Evolutionary conservation across 2,329 filamentous ascomycete species (phyloP), one percentile per base, ranked within the genome.

Genomic region (Neofusicoccum umdonicola): DNA sequence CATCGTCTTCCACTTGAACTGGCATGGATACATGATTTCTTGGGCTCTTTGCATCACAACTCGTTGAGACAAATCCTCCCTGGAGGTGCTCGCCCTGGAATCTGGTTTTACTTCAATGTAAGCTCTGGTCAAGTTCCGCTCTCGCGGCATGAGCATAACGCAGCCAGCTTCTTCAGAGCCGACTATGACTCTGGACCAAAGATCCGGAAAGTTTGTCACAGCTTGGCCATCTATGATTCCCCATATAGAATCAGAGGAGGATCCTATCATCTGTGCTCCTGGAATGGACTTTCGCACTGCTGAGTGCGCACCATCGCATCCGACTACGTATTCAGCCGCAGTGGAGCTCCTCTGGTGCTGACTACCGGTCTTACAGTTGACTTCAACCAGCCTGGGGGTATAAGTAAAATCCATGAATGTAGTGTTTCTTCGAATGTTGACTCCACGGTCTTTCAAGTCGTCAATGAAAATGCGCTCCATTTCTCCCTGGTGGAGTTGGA

Each of bases 291-390:
- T 87, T 34, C 89, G 84, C 22, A 92, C 89, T 68, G 85, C 85
- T 9, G 88, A 91, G 69, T 90, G 87, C 0, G 89, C 89, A 12
- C 90, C 90, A 69, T 92, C 89, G 68, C 88, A 91, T 68, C 90
- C 90, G 56, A 92, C 83, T 6, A 92, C 78, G 68, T 88, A 92
- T 48, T 86, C 82, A 1, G 88, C 81, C 45, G 84, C 76, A 37
- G 89, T 80, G 4, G 78, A 77, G 63, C 76, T 78, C 15, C 69
- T 72, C 1, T 70, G 73, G 1, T 79, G 76, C 3, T 71, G 73
- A 9, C 71, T 72, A 15, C 74, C 68, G 48, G 80, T 76, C 19
- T 75, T 71, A 69, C 79, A 83, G 3, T 69, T 69, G 44, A 81
- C 78, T 37, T 80, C 77, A 19, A 84, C 72, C 19, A 80, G 73